Conservation (phyloP, 139 green algal species). For the Chlamydomonas sphaeroides region DNA sequence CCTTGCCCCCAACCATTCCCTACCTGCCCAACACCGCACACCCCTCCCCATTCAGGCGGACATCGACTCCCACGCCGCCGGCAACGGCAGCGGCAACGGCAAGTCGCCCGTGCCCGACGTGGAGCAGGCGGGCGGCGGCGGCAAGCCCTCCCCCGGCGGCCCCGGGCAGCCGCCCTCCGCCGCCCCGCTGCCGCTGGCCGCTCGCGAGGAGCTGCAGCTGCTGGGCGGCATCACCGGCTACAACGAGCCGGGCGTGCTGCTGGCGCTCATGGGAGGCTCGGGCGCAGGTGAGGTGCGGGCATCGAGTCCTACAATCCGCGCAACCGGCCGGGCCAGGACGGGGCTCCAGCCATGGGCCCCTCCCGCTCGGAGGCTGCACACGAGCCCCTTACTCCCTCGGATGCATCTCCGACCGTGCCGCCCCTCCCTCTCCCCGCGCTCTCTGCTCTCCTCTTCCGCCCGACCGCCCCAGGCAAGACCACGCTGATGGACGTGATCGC, state of each 20-base stretch:
- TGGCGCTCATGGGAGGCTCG: slow-evolving; percentile 78
- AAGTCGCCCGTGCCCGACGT: background rate
- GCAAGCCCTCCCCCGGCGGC: too few species aligned
- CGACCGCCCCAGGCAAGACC: slow-evolving; percentile 64
- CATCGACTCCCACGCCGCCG: slow-evolving; percentile 3
- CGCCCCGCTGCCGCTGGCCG: background rate
- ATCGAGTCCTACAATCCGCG: too few species aligned
- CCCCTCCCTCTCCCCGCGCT: too few species aligned
- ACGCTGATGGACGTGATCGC: slow-evolving; percentile 84
- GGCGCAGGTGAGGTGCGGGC: slow-evolving; percentile 42
- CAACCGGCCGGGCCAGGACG: too few species aligned
- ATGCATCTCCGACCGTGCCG: too few species aligned
- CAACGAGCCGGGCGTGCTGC: slow-evolving; percentile 50
- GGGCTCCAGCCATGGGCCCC: too few species aligned
- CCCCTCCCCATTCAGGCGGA: background rate
- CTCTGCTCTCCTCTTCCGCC: too few species aligned
- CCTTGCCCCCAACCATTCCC: too few species aligned
- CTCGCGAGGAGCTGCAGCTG: slow-evolving; percentile 47
- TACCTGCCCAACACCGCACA: background rate
- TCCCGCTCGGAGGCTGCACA: too few species aligned
- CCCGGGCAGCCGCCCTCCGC: too few species aligned
- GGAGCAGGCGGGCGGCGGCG: background rate
- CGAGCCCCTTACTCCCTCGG: too few species aligned
- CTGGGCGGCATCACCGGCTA: slow-evolving; percentile 70
- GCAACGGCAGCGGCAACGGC: too few species aligned